Percentiles rank a stretch among this genome's conserved stretches.
Conservation (phyloP, 148 eudicot species). For the Vaccinium vitisidaea region DNA sequence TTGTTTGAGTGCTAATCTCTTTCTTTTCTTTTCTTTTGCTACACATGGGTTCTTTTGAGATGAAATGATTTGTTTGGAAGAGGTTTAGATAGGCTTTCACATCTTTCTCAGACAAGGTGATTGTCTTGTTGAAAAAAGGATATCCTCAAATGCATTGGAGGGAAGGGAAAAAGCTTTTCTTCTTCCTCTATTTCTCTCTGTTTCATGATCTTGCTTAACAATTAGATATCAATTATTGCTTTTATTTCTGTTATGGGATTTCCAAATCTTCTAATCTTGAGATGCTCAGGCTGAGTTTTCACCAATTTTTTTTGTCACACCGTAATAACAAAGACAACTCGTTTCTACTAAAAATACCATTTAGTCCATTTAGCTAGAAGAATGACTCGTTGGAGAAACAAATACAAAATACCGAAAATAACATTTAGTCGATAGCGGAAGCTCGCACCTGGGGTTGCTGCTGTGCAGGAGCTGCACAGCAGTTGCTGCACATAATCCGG, state of each 20-base stretch:
- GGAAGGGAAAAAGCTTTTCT: slow-evolving; percentile 23
- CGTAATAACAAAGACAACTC: too few relatives aligned
- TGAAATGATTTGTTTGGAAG: slow-evolving; percentile 13
- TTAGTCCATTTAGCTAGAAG: too few relatives aligned
- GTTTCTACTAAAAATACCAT: too few relatives aligned
- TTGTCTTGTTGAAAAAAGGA: slow-evolving; percentile 31
- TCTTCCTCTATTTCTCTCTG: slow-evolving; percentile 7
- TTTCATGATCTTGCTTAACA: slow-evolving; percentile 1
- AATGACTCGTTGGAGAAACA: too few relatives aligned
- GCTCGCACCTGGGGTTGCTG: too few relatives aligned
- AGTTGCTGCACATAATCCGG: too few relatives aligned
- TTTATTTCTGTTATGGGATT: neutral
- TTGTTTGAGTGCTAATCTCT: neutral
- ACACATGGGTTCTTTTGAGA: neutral
- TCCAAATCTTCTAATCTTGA: neutral
- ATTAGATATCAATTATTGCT: slow-evolving; percentile 16
- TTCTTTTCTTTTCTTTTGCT: neutral
- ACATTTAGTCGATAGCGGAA: too few relatives aligned
- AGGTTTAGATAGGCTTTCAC: slow-evolving; percentile 34
- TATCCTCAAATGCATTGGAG: slow-evolving; percentile 23
- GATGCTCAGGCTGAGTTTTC: neutral
- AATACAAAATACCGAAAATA: too few relatives aligned
- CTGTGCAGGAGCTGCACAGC: too few relatives aligned
- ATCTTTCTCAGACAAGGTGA: slow-evolving; percentile 50
- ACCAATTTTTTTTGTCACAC: too few relatives aligned